These are phyloP conservation scores for Torrubiella hemipterigena DNA, from an alignment of 2,329 filamentous ascomycete genomes.

Conservation along the genomic window DNA sequence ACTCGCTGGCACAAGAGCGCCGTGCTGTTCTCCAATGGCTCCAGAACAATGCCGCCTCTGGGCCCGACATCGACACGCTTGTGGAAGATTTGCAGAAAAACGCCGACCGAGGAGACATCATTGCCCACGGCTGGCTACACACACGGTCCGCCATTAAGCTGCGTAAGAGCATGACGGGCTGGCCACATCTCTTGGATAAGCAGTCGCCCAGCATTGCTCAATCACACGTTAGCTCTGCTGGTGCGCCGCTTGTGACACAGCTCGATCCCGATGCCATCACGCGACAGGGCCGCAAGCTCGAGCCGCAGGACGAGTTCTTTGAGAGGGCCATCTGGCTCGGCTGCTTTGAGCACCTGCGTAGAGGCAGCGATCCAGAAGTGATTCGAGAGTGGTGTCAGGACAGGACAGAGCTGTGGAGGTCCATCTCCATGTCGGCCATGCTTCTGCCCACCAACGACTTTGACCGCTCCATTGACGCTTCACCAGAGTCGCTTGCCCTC, in stretches of 20 bases:
- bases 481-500: constrained; percentile 39
- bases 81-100: constrained; percentile 65
- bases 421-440: constrained; percentile 66
- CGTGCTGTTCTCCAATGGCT: constrained; percentile 77
- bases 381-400: constrained; percentile 81
- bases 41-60: constrained; percentile 60
- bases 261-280: constrained; percentile 85
- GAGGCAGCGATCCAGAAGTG: constrained; percentile 61
- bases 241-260: constrained; percentile 64
- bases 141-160: constrained; percentile 84
- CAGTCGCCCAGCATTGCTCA: constrained; percentile 43
- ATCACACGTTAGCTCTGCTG: constrained; percentile 45
- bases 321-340: constrained; percentile 86
- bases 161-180: constrained; percentile 66
- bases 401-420: constrained; percentile 80
- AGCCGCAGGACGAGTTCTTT: constrained; percentile 75
- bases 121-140: constrained; percentile 84
- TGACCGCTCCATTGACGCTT: constrained; percentile 21
- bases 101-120: constrained; percentile 68
- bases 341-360: constrained; percentile 85
- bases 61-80: constrained; percentile 62
- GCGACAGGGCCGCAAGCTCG: constrained; percentile 63
- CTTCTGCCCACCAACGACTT: constrained; percentile 41
- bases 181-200: constrained; percentile 53
- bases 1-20: constrained; percentile 65